phyloP scores from a whole-genome alignment of 768 basidiomycete species.

The Mycena polygramma region DNA sequence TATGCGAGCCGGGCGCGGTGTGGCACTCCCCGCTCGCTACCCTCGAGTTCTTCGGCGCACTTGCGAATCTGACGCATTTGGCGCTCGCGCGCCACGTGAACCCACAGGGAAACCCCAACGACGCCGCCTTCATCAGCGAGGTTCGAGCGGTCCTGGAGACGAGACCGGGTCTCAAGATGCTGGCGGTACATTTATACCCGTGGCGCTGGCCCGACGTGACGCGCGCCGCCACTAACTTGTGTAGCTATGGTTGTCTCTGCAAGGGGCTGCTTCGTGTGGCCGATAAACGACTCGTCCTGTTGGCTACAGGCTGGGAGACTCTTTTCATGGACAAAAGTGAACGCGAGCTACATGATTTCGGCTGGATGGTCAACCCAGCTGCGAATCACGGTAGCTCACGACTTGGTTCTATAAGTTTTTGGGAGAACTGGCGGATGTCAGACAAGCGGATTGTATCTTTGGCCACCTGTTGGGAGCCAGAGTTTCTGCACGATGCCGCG shows the following conservation, averaged over 20 bases:
- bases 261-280: constrained; percentile 6
- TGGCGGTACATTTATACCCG: constrained; percentile 53
- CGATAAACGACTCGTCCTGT: constrained; percentile 21
- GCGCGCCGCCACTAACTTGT: constrained; percentile 11
- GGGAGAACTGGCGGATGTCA: constrained; percentile 29
- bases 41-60: constrained; percentile 31
- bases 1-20: constrained; percentile 36
- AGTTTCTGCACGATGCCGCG: constrained; percentile 8
- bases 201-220: constrained; percentile 23
- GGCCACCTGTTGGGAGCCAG: constrained; percentile 26
- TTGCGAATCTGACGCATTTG: constrained; percentile 38
- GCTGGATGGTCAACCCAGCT: background rate
- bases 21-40: constrained; percentile 37
- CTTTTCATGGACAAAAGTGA: background rate
- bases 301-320: constrained; percentile 23
- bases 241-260: constrained; percentile 19
- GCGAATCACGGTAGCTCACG: constrained; percentile 18
- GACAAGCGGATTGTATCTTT: constrained; percentile 27
- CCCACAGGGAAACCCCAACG: constrained; percentile 43
- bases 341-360: background rate
- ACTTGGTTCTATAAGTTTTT: constrained; percentile 9
- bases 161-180: constrained; percentile 46
- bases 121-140: constrained; percentile 49
- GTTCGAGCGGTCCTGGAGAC: constrained; percentile 46
- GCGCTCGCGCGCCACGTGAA: constrained; percentile 38